These are phyloP conservation scores for Megacollybia marginata DNA, from an alignment of 768 basidiomycete species.

Conservation along the genomic window DNA sequence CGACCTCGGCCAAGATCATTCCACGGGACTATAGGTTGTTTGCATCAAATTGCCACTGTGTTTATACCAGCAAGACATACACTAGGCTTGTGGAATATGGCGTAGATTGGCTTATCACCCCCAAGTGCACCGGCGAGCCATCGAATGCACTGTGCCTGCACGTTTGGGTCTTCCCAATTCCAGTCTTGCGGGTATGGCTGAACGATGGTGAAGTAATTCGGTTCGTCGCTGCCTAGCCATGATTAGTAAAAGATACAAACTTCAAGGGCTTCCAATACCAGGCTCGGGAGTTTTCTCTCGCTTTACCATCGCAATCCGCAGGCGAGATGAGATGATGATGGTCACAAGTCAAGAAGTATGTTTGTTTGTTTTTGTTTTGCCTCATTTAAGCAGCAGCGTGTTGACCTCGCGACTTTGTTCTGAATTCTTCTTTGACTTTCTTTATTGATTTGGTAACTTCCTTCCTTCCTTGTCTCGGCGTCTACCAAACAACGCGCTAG, in stretches of 20 bases:
- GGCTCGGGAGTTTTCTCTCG: background rate
- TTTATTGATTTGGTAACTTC: background rate
- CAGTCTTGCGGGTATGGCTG: conserved; percentile 44
- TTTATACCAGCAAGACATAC: conserved; percentile 19
- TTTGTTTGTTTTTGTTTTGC: background rate
- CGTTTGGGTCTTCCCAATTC: conserved; percentile 33
- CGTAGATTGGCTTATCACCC: conserved; percentile 23
- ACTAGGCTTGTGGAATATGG: conserved; percentile 41
- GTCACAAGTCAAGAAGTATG: background rate
- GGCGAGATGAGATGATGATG: background rate
- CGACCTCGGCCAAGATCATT: conserved; percentile 43
- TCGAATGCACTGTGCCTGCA: conserved; percentile 31
- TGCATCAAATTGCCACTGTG: background rate
- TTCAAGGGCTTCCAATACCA: background rate
- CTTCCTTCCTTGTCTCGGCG: background rate
- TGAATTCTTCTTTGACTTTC: background rate
- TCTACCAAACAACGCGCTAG: background rate
- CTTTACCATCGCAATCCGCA: background rate
- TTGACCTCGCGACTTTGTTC: background rate
- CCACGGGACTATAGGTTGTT: conserved; percentile 28
- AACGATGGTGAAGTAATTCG: conserved; percentile 38
- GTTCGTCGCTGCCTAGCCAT: conserved; percentile 29
- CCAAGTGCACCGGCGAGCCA: conserved; percentile 44
- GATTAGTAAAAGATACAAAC: background rate
- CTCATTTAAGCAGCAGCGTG: background rate